phyloP scores from a whole-genome alignment of 2,329 filamentous ascomycete genomes.

The Alternaria angustiovoidea region DNA sequence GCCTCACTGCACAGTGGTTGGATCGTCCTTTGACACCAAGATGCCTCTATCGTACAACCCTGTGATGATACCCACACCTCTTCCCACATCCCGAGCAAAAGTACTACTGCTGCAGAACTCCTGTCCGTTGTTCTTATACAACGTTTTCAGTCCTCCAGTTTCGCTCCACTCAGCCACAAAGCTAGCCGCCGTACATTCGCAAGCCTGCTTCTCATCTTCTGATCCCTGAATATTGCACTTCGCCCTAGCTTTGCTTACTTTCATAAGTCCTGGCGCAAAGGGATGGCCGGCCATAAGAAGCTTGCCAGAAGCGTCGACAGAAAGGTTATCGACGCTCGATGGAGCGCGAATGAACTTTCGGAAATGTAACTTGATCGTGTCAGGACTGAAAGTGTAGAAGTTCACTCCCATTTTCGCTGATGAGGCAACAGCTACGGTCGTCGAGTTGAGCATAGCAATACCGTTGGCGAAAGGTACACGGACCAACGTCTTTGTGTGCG shows the following conservation, averaged over 20 bases:
- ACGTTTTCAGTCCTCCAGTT: slow-evolving; percentile 40
- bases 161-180: slow-evolving; percentile 54
- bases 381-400: slow-evolving; percentile 40
- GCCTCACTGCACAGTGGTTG: not conserved
- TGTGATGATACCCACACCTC: slow-evolving; percentile 47
- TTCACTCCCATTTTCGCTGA: slow-evolving; percentile 44
- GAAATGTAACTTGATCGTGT: slow-evolving; percentile 19
- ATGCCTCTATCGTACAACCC: slow-evolving; percentile 55
- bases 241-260: slow-evolving; percentile 29
- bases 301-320: slow-evolving; percentile 47
- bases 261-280: slow-evolving; percentile 43
- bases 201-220: slow-evolving; percentile 31
- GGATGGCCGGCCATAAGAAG: slow-evolving; percentile 55
- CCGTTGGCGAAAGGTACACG: slow-evolving; percentile 55
- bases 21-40: slow-evolving; percentile 44
- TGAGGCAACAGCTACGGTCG: slow-evolving; percentile 52
- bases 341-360: slow-evolving; percentile 34
- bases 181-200: slow-evolving; percentile 41
- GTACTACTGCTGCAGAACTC: slow-evolving; percentile 50
- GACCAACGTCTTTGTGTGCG: slow-evolving; percentile 33
- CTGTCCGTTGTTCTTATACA: slow-evolving; percentile 45
- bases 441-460: slow-evolving; percentile 47
- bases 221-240: slow-evolving; percentile 25
- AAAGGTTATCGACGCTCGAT: slow-evolving; percentile 53
- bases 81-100: slow-evolving; percentile 49